Base-by-base conservation (phyloP, 345 rosid species). In the Streptanthus diversifolius region DNA sequence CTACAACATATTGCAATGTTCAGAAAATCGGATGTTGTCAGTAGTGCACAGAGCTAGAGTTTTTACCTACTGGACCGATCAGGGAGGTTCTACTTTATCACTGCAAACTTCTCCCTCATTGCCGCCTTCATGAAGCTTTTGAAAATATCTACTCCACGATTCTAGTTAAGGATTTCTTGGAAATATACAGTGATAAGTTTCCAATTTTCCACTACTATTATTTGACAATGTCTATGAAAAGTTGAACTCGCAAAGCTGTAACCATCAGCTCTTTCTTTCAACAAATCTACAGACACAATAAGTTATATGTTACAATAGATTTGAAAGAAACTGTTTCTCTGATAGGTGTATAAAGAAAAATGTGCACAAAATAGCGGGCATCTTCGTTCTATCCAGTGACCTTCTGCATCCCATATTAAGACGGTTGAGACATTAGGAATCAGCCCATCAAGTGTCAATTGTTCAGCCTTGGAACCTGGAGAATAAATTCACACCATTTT, bases 61-160 rank as follows among this genome's bases (percentile, higher is more conserved):
- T 30, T 30, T 27, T 56, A 74, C 68, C 73, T 18, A 49, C 63
- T 22, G 51, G 35, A 17, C 40, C 5, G 15, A 75, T 66, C 69
- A 83, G 22, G 70, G 60, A 14, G 8, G 37, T 62, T 49, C 63
- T 65, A 83, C 53, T 56, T n/a, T 70, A 59, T 68, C 85, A 80
- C 70, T 81, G 85, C 66, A 82, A 52, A 71, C 68, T 19, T 66
- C 60, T 45, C 43, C 17, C 21, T 25, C 17, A 82, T 66, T 72
- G 64, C 29, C 7, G 81, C 85, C 77, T 52, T 75, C 59, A 76
- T 27, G 14, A 9, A 71, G 48, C 70, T 37, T 58, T 15, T 43
- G 51, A 44, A 24, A 1, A 43, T 17, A n/a, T 63, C 29, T 43
- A 43, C 1, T 48, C 19, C 49, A 70, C 49, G 21, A 35, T 41